Percentiles rank a stretch among this genome's conserved stretches.
These are phyloP conservation scores for Cicer bijugum DNA, from an alignment of 306 rosid genomes.

Conservation along the genomic window DNA sequence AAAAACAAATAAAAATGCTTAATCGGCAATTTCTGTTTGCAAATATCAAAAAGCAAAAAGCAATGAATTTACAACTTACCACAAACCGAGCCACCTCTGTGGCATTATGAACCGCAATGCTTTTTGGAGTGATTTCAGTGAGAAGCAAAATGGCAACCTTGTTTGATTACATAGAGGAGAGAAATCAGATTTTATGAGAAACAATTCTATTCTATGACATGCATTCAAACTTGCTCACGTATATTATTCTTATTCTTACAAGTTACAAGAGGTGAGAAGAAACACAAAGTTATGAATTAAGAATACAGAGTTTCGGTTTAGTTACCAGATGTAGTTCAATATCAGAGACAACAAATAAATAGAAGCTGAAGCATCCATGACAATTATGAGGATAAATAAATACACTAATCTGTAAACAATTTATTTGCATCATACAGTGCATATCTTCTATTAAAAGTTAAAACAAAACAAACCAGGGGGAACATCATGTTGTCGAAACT, in stretches of 20 bases:
- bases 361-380: conserved; percentile 22
- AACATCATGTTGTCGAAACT: background rate
- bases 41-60: conserved; percentile 19
- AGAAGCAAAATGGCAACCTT: conserved; percentile 97
- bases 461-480: background rate
- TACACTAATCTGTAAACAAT: background rate
- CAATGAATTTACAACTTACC: conserved; percentile 63
- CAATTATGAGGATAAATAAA: conserved; percentile 27
- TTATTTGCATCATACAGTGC: conserved; percentile 19
- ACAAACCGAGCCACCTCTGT: conserved; percentile 96
- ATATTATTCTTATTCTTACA: conserved; percentile 6
- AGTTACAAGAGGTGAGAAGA: conserved; percentile 23
- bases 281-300: background rate
- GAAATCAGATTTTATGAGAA: conserved; percentile 32
- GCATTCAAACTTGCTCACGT: conserved; percentile 10
- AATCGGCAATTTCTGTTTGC: conserved; percentile 17
- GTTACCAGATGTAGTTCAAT: conserved; percentile 1
- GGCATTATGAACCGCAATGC: conserved; percentile 96
- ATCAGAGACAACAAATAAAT: conserved; percentile 15
- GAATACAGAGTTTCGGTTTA: background rate
- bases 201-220: background rate
- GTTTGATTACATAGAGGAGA: conserved; percentile 42
- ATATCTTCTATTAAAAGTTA: conserved; percentile 2
- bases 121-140: conserved; percentile 99
- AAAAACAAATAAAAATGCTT: conserved; percentile 38